Evolutionary conservation across 1,284 basidiomycete genomes (phyloP).

Genomic region (Tetrapyrgos nigripes): DNA sequence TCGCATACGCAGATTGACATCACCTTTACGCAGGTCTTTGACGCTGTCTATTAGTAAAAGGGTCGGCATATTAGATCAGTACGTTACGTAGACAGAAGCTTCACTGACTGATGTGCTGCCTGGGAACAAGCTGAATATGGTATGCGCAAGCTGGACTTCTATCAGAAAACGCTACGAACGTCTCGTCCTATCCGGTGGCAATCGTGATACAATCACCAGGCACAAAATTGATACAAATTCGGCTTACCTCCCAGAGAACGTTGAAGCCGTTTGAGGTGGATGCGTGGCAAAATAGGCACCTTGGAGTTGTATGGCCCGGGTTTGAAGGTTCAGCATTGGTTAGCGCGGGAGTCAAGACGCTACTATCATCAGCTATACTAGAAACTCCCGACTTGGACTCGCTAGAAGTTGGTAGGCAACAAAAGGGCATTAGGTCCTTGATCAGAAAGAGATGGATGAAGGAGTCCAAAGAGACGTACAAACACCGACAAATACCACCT

Average conservation of each 20-base stretch:
- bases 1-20: constrained; percentile 57
- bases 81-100: not conserved
- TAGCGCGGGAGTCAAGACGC: not conserved
- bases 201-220: not conserved
- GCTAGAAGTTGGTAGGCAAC: not conserved
- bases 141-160: constrained; percentile 62
- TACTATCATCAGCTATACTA: not conserved
- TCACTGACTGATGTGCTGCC: constrained; percentile 59
- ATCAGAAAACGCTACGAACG: constrained; percentile 70
- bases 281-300: constrained; percentile 59
- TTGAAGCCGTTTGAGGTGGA: constrained; percentile 61
- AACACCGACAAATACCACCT: no score
- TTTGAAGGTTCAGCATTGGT: not conserved
- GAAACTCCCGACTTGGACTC: not conserved
- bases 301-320: not conserved
- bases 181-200: constrained; percentile 51
- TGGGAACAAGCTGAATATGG: constrained; percentile 74
- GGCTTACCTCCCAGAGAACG: constrained; percentile 62
- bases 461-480: not conserved
- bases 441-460: not conserved
- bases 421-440: not conserved
- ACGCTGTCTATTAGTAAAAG: constrained; percentile 48
- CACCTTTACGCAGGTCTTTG: constrained; percentile 47
- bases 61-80: not conserved
- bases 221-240: not conserved